phyloP scores from a whole-genome alignment of 305 asterid genomes.

The Rubia peregrina region DNA sequence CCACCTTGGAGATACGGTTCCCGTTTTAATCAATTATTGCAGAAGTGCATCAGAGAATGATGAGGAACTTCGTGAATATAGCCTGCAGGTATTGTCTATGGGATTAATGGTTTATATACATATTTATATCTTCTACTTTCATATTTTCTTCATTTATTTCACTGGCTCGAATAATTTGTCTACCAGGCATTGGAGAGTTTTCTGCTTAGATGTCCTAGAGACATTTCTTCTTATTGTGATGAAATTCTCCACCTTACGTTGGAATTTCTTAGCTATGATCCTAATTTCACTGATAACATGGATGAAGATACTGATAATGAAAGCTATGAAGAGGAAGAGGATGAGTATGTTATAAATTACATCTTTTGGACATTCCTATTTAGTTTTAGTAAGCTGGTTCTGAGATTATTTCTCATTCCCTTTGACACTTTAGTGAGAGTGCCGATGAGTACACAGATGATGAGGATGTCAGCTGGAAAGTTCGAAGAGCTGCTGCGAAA shows the following conservation, averaged over 20 bases:
- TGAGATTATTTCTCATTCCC: constrained; percentile 24
- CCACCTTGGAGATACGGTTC: constrained; percentile 94
- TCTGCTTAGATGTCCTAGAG: constrained; percentile 90
- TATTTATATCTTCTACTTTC: neutral
- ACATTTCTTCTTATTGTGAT: constrained; percentile 74
- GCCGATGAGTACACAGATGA: constrained; percentile 97
- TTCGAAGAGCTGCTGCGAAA: constrained; percentile 96
- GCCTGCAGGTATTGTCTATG: constrained; percentile 71
- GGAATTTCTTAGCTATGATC: constrained; percentile 94
- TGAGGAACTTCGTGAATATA: constrained; percentile 97
- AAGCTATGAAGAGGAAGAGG: constrained; percentile 84
- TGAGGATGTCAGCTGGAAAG: constrained; percentile 99
- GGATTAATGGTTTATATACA: neutral
- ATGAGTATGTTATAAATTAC: constrained; percentile 56
- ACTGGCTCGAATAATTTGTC: constrained; percentile 8
- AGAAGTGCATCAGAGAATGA: constrained; percentile 96
- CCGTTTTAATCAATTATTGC: constrained; percentile 74
- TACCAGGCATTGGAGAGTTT: constrained; percentile 92
- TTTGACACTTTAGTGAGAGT: constrained; percentile 67
- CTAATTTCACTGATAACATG: constrained; percentile 95
- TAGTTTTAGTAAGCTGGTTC: constrained; percentile 14
- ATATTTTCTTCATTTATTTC: constrained; percentile 2
- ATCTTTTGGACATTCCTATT: constrained; percentile 15
- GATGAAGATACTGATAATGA: constrained; percentile 92
- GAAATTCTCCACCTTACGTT: constrained; percentile 74